Evolutionary conservation across 1,284 basidiomycete species (phyloP).

Genomic region (Schizopora paradoxa): DNA sequence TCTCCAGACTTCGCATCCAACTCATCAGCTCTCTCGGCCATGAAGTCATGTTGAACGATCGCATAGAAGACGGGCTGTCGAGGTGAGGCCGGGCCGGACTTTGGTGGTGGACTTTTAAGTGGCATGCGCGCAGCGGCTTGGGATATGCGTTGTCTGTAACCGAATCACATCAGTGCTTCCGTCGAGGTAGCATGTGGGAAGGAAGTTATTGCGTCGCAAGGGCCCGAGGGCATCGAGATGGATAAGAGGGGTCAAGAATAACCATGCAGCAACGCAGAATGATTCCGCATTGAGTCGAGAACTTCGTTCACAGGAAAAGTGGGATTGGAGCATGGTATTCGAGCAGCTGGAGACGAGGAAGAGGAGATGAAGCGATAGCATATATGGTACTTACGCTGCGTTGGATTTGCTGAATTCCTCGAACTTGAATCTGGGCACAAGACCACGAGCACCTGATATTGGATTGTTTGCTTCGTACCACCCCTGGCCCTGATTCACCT

Average conservation of each 20-base stretch:
- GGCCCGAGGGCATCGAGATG: not conserved
- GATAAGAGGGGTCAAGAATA: not conserved
- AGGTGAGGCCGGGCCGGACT: conserved; percentile 26
- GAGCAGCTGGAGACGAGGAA: not conserved
- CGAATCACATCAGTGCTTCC: not conserved
- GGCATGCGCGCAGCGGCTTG: conserved; percentile 25
- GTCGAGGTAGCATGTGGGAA: not conserved
- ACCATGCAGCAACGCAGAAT: not conserved
- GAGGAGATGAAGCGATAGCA: not conserved
- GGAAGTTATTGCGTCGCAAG: not conserved
- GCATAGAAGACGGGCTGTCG: conserved; percentile 80
- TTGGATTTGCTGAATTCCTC: conserved; percentile 82
- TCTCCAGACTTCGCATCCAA: conserved; percentile 94
- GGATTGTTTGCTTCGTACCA: conserved; percentile 93
- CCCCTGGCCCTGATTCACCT: conserved; percentile 48
- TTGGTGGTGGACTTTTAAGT: conserved; percentile 24
- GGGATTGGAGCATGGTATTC: not conserved
- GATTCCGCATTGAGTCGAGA: not conserved
- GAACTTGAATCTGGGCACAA: conserved; percentile 83
- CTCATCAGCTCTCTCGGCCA: conserved; percentile 93
- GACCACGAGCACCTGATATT: conserved; percentile 83
- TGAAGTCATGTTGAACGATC: conserved; percentile 92
- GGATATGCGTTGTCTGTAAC: conserved; percentile 37
- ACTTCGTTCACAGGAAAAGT: not conserved
- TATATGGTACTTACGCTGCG: conserved; percentile 43